phyloP scores from a whole-genome alignment of 2,329 filamentous ascomycete species.

The Aspergillus alliaceus region DNA sequence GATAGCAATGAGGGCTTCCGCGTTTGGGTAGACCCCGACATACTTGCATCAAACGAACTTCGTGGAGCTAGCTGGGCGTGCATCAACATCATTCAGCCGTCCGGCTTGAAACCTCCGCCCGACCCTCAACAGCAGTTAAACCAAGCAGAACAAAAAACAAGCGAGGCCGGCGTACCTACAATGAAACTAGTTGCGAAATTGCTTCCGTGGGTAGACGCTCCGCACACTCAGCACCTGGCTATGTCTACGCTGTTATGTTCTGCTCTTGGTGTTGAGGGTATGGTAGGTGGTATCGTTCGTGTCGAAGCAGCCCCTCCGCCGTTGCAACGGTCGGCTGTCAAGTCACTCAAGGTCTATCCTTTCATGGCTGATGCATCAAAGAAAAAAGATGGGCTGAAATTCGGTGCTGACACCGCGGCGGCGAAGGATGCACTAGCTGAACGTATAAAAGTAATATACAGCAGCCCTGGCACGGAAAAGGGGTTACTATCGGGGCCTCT shows the following conservation, averaged over 20 bases:
- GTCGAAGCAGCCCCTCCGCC: constrained; percentile 78
- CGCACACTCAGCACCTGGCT: constrained; percentile 75
- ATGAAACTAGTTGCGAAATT: constrained; percentile 75
- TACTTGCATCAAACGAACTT: constrained; percentile 69
- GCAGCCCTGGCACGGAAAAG: constrained; percentile 54
- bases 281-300: constrained; percentile 84
- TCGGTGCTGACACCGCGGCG: constrained; percentile 82
- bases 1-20: constrained; percentile 62
- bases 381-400: constrained; percentile 68
- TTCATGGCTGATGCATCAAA: constrained; percentile 63
- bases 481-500: constrained; percentile 79
- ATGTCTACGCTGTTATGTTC: constrained; percentile 76
- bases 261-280: constrained; percentile 67
- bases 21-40: constrained; percentile 82
- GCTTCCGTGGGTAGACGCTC: constrained; percentile 79
- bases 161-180: constrained; percentile 57
- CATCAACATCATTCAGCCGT: constrained; percentile 84
- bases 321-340: constrained; percentile 65
- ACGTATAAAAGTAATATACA: constrained; percentile 71
- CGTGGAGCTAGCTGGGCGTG: constrained; percentile 74
- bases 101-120: constrained; percentile 68
- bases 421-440: constrained; percentile 75
- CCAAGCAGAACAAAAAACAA: constrained; percentile 64
- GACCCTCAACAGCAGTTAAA: constrained; percentile 68
- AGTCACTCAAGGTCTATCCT: constrained; percentile 75